These are phyloP conservation scores for Phytomonas francai DNA, from an alignment of 208 protist genomes.

Conservation along the genomic window DNA sequence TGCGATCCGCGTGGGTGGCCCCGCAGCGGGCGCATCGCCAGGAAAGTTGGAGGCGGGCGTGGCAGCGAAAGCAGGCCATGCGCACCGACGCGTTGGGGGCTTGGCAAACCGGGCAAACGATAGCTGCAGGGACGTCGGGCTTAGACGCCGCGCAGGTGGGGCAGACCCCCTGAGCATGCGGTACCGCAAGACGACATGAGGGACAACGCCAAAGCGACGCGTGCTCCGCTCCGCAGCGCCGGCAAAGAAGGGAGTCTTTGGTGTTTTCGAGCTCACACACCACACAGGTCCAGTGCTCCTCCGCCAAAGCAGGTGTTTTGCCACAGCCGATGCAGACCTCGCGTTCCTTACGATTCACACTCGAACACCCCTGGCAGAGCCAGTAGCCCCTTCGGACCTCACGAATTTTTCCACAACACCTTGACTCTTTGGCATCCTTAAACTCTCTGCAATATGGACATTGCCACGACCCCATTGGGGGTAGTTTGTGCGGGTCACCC, in stretches of 20 bases:
- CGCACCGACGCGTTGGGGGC: conserved; percentile 39
- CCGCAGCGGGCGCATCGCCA: conserved; percentile 54
- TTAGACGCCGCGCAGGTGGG: conserved; percentile 17
- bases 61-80: conserved; percentile 61
- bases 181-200: conserved; percentile 13
- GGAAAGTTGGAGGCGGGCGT: conserved; percentile 30
- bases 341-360: conserved; percentile 53
- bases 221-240: conserved; percentile 31
- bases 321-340: conserved; percentile 55
- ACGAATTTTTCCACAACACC: conserved; percentile 47
- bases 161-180: conserved; percentile 10
- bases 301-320: conserved; percentile 14
- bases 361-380: conserved; percentile 62
- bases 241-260: conserved; percentile 23
- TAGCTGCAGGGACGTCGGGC: conserved; percentile 2
- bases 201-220: conserved; percentile 30
- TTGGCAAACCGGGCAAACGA: conserved; percentile 41
- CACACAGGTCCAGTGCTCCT: conserved; percentile 39
- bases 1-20: conserved; percentile 17
- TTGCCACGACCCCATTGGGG: conserved; percentile 29
- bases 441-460: conserved; percentile 72
- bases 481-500: conserved; percentile 11
- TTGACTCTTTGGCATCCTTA: conserved; percentile 14
- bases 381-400: conserved; percentile 69
- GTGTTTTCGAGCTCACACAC: conserved; percentile 36